Evolutionary conservation across 2,329 filamentous ascomycete genomes (phyloP).

Genomic region (Chaetomiaceae sp.): DNA sequence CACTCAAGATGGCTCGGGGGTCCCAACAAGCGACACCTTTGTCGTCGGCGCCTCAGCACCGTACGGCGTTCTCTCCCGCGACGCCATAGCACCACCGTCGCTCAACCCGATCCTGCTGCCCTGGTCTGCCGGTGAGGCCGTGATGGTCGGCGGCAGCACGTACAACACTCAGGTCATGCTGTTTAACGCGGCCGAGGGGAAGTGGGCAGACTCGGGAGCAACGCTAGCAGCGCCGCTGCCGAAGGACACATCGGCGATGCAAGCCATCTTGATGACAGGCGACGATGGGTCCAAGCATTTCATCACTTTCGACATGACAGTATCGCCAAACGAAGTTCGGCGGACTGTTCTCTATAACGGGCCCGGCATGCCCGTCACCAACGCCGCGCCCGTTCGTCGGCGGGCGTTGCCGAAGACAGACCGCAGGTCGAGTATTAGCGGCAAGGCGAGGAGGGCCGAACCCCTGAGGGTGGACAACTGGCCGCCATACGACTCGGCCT

Average conservation of each 20-base stretch:
- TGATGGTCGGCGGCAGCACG: constrained; percentile 68
- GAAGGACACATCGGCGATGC: constrained; percentile 51
- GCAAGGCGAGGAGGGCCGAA: constrained; percentile 30
- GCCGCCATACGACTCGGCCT: constrained; percentile 72
- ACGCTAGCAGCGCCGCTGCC: constrained; percentile 57
- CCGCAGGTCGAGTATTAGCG: constrained; percentile 26
- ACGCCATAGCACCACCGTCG: constrained; percentile 56
- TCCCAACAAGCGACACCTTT: constrained; percentile 68
- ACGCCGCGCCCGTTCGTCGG: constrained; percentile 41
- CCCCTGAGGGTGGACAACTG: constrained; percentile 58
- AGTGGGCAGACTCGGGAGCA: constrained; percentile 65
- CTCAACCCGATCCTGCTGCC: constrained; percentile 66
- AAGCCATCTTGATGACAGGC: constrained; percentile 62
- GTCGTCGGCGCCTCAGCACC: constrained; percentile 63
- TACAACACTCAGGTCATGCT: constrained; percentile 66
- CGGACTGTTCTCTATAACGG: constrained; percentile 62
- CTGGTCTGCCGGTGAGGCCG: constrained; percentile 66
- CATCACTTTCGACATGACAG: constrained; percentile 70
- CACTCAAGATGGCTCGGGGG: constrained; percentile 53
- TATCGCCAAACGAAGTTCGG: constrained; percentile 69
- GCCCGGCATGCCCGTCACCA: constrained; percentile 49
- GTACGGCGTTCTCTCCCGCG: constrained; percentile 56
- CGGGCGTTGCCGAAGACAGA: constrained; percentile 28
- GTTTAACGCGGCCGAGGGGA: constrained; percentile 54
- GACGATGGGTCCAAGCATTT: constrained; percentile 74